These are phyloP conservation scores for Cucumis hystrix DNA, from an alignment of 306 rosid genomes.

Conservation along the genomic window DNA sequence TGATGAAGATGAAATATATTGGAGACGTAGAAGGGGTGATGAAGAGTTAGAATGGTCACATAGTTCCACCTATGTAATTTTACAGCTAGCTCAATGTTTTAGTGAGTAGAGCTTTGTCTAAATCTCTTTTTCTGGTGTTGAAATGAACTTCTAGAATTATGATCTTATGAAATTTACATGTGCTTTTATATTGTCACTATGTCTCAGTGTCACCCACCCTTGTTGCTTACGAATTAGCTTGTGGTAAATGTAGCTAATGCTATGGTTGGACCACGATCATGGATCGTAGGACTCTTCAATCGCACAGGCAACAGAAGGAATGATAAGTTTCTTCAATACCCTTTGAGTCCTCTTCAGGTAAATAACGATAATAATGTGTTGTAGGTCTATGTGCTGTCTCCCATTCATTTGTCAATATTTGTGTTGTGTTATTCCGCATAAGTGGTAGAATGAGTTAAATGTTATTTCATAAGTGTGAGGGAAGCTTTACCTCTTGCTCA, in stretches of 20 bases:
- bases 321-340: slow-evolving; percentile 39
- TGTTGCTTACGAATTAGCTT: slow-evolving; percentile 16
- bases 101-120: slow-evolving; percentile 35
- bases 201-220: neutral
- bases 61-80: slow-evolving; percentile 61
- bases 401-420: neutral
- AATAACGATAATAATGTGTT: neutral
- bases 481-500: neutral
- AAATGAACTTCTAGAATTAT: neutral
- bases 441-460: neutral
- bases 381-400: neutral
- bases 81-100: slow-evolving; percentile 74
- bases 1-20: slow-evolving; percentile 67
- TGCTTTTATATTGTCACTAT: neutral
- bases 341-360: slow-evolving; percentile 69
- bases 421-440: neutral
- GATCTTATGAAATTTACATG: neutral
- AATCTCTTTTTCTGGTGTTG: slow-evolving; percentile 1
- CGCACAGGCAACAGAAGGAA: slow-evolving; percentile 33
- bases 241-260: slow-evolving; percentile 62
- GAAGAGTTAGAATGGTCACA: slow-evolving; percentile 64
- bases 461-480: neutral
- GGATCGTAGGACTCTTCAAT: slow-evolving; percentile 75
- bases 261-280: slow-evolving; percentile 90
- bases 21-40: slow-evolving; percentile 52